phyloP scores from a whole-genome alignment of 2,329 filamentous ascomycete genomes.

The Scolecobasidium constrictum region DNA sequence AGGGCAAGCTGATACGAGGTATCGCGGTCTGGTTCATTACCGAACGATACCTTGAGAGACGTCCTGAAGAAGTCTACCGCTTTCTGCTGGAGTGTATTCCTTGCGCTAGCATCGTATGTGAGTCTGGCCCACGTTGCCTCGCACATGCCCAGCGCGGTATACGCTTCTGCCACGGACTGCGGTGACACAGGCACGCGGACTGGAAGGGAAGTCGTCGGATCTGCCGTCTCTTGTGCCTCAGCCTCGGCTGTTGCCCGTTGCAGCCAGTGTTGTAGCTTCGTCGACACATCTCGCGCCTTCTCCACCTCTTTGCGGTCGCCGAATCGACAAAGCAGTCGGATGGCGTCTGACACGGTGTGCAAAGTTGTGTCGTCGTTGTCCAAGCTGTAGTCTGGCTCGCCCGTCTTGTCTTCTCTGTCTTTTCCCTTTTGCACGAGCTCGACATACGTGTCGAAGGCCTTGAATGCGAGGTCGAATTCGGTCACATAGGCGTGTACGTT shows the following conservation, averaged over 20 bases:
- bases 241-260: constrained; percentile 23
- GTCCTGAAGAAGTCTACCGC: constrained; percentile 67
- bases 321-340: constrained; percentile 72
- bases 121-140: constrained; percentile 79
- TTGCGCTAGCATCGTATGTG: constrained; percentile 62
- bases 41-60: constrained; percentile 57
- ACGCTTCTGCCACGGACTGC: constrained; percentile 35
- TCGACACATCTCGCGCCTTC: constrained; percentile 61
- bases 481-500: constrained; percentile 76
- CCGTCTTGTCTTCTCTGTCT: constrained; percentile 65
- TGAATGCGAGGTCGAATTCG: constrained; percentile 85
- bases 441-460: constrained; percentile 84
- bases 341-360: constrained; percentile 67
- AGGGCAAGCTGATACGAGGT: constrained; percentile 71
- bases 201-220: background rate
- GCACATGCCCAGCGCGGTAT: constrained; percentile 76
- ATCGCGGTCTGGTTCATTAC: constrained; percentile 57
- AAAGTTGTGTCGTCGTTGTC: constrained; percentile 71
- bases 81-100: constrained; percentile 64
- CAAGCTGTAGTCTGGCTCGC: constrained; percentile 57
- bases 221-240: constrained; percentile 4
- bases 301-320: constrained; percentile 65
- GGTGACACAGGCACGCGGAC: constrained; percentile 26
- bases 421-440: constrained; percentile 80
- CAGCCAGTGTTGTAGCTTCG: constrained; percentile 65